These are phyloP conservation scores for Aurantiochytrium sp. DNA, from an alignment of 108 stramenopile species.

Conservation along the genomic window DNA sequence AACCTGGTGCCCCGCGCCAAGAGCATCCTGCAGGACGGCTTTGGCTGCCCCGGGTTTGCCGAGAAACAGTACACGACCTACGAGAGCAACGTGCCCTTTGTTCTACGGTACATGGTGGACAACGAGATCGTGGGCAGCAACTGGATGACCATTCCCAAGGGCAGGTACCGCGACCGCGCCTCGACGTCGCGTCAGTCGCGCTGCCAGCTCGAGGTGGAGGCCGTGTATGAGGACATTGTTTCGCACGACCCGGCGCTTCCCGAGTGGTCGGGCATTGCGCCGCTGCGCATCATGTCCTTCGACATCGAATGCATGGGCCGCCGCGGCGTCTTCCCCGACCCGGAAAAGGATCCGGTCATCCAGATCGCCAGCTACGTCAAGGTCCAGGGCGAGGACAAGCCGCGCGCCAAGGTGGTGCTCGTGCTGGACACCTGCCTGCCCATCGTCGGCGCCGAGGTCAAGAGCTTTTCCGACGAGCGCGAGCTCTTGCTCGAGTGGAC, in stretches of 20 bases:
- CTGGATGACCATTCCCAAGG: constrained; percentile 83
- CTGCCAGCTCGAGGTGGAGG: constrained; percentile 92
- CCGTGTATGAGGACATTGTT: constrained; percentile 81
- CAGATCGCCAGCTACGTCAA: constrained; percentile 86
- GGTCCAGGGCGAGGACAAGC: constrained; percentile 76
- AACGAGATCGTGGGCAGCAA: constrained; percentile 81
- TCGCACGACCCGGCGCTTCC: constrained; percentile 75
- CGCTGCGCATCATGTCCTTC: constrained; percentile 85
- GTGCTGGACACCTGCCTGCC: constrained; percentile 68
- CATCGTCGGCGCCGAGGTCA: constrained; percentile 95
- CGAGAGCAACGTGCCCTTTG: constrained; percentile 97
- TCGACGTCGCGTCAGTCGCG: constrained; percentile 29
- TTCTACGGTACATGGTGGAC: constrained; percentile 98
- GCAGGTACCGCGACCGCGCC: constrained; percentile 69
- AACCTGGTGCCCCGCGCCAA: constrained; percentile 80
- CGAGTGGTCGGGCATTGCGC: constrained; percentile 92
- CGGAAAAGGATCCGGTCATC: constrained; percentile 97
- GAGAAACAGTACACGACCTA: constrained; percentile 60
- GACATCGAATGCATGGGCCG: constrained; percentile 99
- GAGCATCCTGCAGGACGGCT: constrained; percentile 84
- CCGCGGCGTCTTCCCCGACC: constrained; percentile 93
- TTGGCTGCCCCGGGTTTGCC: constrained; percentile 67
- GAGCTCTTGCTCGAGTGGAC: constrained; percentile 79
- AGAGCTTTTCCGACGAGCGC: constrained; percentile 79
- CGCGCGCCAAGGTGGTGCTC: constrained; percentile 42